phyloP scores from a whole-genome alignment of 768 basidiomycete genomes.

The Mycena galopus region DNA sequence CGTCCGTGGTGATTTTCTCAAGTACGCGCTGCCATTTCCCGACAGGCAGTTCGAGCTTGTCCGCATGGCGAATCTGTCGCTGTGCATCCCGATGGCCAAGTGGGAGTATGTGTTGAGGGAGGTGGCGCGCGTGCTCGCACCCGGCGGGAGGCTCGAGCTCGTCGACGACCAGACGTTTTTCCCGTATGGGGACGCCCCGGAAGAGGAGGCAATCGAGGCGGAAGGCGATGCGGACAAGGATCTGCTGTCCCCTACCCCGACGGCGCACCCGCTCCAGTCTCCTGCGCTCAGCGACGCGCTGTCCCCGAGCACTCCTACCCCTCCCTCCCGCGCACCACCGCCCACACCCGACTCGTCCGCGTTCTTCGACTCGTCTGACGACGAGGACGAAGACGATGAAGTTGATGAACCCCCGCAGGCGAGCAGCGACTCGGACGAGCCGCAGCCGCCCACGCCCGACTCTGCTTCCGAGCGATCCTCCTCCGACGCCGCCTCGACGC shows the following conservation, averaged over 20 bases:
- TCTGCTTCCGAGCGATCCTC: slow-evolving; percentile 28
- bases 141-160: slow-evolving; percentile 76
- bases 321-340: slow-evolving; percentile 25
- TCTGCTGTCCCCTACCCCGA: neutral
- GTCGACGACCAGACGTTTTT: slow-evolving; percentile 81
- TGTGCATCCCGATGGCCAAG: slow-evolving; percentile 69
- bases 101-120: slow-evolving; percentile 75
- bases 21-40: slow-evolving; percentile 71
- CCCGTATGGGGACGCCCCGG: slow-evolving; percentile 59
- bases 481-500: slow-evolving; percentile 34
- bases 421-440: slow-evolving; percentile 15
- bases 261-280: neutral
- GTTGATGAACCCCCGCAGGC: neutral
- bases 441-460: slow-evolving; percentile 14
- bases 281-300: neutral
- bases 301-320: slow-evolving; percentile 22
- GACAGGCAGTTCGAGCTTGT: slow-evolving; percentile 78
- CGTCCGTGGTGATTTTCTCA: slow-evolving; percentile 74
- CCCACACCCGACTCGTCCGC: slow-evolving; percentile 28
- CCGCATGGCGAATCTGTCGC: slow-evolving; percentile 76
- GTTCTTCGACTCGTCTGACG: slow-evolving; percentile 35
- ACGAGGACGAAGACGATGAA: slow-evolving; percentile 28
- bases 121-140: slow-evolving; percentile 70
- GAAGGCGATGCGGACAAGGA: neutral
- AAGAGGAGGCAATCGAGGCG: slow-evolving; percentile 27